Evolutionary conservation across 495 filamentous ascomycete species (phyloP).

Genomic region (Neurospora sp.): DNA sequence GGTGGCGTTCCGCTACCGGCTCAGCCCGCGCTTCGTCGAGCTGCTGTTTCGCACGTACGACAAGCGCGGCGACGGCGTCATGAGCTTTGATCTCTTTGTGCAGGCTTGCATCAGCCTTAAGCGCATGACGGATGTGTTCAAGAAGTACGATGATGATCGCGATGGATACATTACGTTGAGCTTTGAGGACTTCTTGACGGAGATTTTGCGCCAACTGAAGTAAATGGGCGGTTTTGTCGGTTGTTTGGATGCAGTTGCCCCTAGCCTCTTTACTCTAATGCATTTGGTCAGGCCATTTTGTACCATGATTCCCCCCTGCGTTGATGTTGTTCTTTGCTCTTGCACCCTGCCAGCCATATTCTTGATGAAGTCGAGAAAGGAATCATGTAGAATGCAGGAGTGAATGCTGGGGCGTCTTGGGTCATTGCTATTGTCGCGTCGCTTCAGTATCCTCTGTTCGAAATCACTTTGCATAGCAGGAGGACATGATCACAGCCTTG

Average conservation of each 20-base stretch:
- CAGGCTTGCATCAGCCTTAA: conserved; percentile 94
- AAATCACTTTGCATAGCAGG: neutral
- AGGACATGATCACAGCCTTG: neutral
- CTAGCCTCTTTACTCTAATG: neutral
- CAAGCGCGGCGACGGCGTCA: conserved; percentile 51
- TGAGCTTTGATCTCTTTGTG: conserved; percentile 96
- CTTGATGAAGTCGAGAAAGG: neutral
- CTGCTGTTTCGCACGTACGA: conserved; percentile 63
- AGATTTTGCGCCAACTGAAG: conserved; percentile 42
- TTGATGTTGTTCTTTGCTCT: neutral
- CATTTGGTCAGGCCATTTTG: neutral
- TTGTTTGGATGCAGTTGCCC: neutral
- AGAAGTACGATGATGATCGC: conserved; percentile 94
- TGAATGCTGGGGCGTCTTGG: neutral
- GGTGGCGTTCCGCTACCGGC: conserved; percentile 86
- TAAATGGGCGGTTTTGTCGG: conserved; percentile 6
- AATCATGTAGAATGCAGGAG: neutral
- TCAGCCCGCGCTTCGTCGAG: conserved; percentile 71
- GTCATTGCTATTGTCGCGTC: neutral
- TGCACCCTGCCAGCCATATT: neutral
- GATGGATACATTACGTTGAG: conserved; percentile 83
- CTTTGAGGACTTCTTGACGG: conserved; percentile 73
- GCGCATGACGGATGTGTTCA: conserved; percentile 98
- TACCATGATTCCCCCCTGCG: neutral
- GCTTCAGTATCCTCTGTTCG: neutral